Percentiles rank a stretch among this genome's conserved stretches.
These are phyloP conservation scores for Sanguinoderma infundibulare DNA, from an alignment of 1,284 basidiomycete species.

Conservation along the genomic window DNA sequence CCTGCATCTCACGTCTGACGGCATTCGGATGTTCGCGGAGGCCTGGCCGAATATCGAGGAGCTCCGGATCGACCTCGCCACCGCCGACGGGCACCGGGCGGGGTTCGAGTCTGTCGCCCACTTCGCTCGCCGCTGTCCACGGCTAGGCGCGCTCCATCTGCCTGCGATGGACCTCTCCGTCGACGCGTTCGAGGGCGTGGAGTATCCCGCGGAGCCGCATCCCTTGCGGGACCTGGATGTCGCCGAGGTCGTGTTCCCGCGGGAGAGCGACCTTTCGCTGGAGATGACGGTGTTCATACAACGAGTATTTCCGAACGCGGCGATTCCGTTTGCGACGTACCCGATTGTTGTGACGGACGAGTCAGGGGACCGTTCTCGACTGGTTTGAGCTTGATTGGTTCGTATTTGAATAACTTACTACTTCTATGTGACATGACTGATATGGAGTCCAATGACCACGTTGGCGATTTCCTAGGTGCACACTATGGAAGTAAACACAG, in stretches of 20 bases:
- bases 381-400: no score
- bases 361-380: no score
- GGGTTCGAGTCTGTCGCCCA: constrained; percentile 5
- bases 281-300: neutral
- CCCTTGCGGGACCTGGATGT: neutral
- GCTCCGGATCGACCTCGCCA: neutral
- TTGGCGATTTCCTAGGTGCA: no score
- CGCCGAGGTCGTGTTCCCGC: constrained; percentile 5
- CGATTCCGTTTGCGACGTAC: neutral
- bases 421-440: no score
- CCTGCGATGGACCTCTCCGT: constrained; percentile 3
- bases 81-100: neutral
- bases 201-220: neutral
- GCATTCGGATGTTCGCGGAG: neutral
- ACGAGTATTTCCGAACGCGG: constrained; percentile 1
- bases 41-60: constrained; percentile 4
- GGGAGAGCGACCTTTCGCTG: neutral
- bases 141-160: neutral
- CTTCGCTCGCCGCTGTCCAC: constrained; percentile 2
- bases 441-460: no score
- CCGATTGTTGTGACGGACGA: constrained; percentile 3
- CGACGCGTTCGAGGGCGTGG: neutral
- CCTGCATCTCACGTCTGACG: neutral
- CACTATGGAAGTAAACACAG: no score
- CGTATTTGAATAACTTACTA: no score